These are phyloP conservation scores for Ogataea nonfermentans DNA, from an alignment of 805 yeast species.

Conservation along the genomic window DNA sequence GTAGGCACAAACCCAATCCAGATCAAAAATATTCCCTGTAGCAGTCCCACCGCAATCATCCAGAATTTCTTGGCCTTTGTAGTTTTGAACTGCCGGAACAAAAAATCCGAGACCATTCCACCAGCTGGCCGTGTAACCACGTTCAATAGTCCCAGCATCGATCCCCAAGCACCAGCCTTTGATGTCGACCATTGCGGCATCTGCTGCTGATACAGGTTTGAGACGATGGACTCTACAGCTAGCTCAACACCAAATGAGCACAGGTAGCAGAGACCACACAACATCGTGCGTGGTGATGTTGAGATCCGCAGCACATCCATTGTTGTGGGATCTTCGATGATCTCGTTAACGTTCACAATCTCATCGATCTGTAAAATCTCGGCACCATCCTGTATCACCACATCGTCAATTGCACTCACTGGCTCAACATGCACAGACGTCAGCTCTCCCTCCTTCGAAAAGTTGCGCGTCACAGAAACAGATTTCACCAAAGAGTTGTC, in stretches of 20 bases:
- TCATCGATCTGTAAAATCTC: conserved; percentile 13
- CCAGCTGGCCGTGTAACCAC: conserved; percentile 33
- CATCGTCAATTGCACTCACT: conserved; percentile 5
- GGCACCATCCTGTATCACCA: background rate
- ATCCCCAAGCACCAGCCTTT: conserved; percentile 33
- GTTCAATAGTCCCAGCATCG: conserved; percentile 34
- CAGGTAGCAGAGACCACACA: conserved; percentile 28
- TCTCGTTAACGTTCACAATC: conserved; percentile 24
- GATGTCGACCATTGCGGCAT: conserved; percentile 21
- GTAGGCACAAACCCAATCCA: conserved; percentile 35
- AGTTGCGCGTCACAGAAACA: conserved; percentile 22
- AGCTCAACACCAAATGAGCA: conserved; percentile 34
- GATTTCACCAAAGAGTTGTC: conserved; percentile 26
- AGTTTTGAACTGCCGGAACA: conserved; percentile 30
- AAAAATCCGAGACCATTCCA: conserved; percentile 30
- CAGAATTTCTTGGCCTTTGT: conserved; percentile 35
- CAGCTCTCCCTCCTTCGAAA: conserved; percentile 7
- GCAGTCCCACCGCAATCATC: conserved; percentile 31
- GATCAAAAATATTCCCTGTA: conserved; percentile 35
- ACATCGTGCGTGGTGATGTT: conserved; percentile 30
- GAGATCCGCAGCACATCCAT: conserved; percentile 17
- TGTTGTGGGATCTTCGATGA: conserved; percentile 28
- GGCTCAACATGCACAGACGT: conserved; percentile 7
- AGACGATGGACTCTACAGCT: conserved; percentile 30
- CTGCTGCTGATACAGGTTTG: conserved; percentile 24